Evolutionary conservation across 768 basidiomycete species (phyloP), one percentile per base, ranked within the genome.

Genomic region (Kwoniella shandongensis): DNA sequence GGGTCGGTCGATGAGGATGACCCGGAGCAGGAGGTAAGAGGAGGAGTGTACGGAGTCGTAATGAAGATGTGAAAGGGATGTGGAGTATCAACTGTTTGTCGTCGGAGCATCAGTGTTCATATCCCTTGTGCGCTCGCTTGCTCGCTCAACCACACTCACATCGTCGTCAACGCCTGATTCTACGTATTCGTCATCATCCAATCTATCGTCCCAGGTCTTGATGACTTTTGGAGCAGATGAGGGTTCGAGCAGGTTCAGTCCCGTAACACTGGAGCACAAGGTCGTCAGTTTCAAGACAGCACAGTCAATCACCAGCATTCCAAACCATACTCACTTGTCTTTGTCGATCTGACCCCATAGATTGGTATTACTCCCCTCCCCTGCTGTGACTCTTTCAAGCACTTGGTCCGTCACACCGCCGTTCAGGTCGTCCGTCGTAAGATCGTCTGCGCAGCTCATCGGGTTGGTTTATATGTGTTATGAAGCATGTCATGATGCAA

Each of bases 371-470:
- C 71, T 71, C 8, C 75, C 75, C 42, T 67, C 61, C 10, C 73
- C 75, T 7, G 66, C 75, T 12, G 71, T 64, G 11, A 76, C 66
- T 11, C 75, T 52, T 52, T 74, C 73, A 30, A 74, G 63, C 0
- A 76, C 73, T 38, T 69, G 39, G 12, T 61, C 54, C 1, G 67
- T 56, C 32, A 68, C 67, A 27, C 51, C 54, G 36, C 65, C 63
- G 32, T 58, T 65, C 36, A 76, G 57, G 42, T 74, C 73, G 17
- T 67, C 67, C 3, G 63, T 44, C 5, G 73, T 76, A 10, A 76
- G 67, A 42, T 76, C 75, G 60, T 74, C 75, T 46, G 70, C 69
- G 56, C 75, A 76, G 57, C 61, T 72, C 75, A 76, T 76, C 10
- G 41, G 44, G 53, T 7, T 29, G 18, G 30, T n/a, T 18, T 35